A percentile compares a stretch with the other conserved stretches of the same genome.
phyloP scores from a whole-genome alignment of 2,329 filamentous ascomycete species.

The Penicillium sp. region DNA sequence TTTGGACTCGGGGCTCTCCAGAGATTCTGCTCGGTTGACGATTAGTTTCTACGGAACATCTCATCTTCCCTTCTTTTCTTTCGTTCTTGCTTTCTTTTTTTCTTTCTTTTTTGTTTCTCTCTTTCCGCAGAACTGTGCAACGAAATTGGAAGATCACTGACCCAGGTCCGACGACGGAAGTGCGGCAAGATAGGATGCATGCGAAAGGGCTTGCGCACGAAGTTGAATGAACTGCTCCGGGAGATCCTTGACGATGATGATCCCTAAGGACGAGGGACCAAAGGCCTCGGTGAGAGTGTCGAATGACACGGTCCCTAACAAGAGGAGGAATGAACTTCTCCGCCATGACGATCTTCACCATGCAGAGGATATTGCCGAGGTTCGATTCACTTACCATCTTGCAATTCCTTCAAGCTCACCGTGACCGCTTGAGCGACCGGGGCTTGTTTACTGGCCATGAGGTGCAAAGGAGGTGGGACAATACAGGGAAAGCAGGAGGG shows the following conservation, averaged over 20 bases:
- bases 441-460: slow-evolving; percentile 15
- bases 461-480: neutral
- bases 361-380: too few relatives aligned
- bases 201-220: slow-evolving; percentile 69
- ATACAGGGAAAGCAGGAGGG: too few relatives aligned
- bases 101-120: too few relatives aligned
- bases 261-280: slow-evolving; percentile 82
- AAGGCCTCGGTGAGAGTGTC: slow-evolving; percentile 60
- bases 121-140: too few relatives aligned
- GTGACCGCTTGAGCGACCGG: slow-evolving; percentile 39
- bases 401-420: slow-evolving; percentile 45
- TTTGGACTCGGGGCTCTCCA: slow-evolving; percentile 45
- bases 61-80: too few relatives aligned
- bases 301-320: slow-evolving; percentile 37
- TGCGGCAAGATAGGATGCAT: slow-evolving; percentile 82
- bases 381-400: slow-evolving; percentile 36
- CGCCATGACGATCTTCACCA: too few relatives aligned
- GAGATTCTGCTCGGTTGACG: slow-evolving; percentile 26
- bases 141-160: slow-evolving; percentile 35
- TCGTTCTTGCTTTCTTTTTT: too few relatives aligned
- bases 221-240: slow-evolving; percentile 65
- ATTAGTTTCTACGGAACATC: neutral
- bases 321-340: slow-evolving; percentile 3
- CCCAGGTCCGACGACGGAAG: slow-evolving; percentile 66
- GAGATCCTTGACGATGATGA: slow-evolving; percentile 86